A percentile compares a stretch with the other conserved stretches of the same genome.
phyloP scores from a whole-genome alignment of 2,329 filamentous ascomycete genomes.

The Boeremia lycopersici region DNA sequence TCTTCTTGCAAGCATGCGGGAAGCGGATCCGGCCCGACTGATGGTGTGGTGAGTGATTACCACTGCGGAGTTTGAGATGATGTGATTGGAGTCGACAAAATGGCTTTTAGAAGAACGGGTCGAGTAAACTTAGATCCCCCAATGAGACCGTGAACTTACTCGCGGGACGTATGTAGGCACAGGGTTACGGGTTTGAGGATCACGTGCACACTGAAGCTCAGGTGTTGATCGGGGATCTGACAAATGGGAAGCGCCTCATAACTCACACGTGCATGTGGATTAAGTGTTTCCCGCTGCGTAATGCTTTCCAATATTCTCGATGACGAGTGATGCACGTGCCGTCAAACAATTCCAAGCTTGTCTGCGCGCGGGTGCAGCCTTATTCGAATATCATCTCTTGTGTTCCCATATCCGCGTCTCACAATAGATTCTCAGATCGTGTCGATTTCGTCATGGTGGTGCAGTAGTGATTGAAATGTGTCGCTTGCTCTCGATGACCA shows the following conservation, averaged over 20 bases:
- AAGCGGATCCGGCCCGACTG: slow-evolving; percentile 15
- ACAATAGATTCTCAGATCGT: not conserved
- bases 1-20: slow-evolving; percentile 1
- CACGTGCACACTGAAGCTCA: not conserved
- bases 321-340: not conserved
- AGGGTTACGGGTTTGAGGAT: not conserved
- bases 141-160: too few species aligned
- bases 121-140: too few species aligned
- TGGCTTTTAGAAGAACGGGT: not conserved
- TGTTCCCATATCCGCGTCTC: not conserved
- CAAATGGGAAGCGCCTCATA: too few species aligned
- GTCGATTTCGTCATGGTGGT: not conserved
- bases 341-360: not conserved
- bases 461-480: too few species aligned
- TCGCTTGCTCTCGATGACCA: too few species aligned
- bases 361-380: too few species aligned
- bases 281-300: too few species aligned
- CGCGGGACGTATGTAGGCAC: too few species aligned
- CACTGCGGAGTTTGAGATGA: not conserved
- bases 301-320: not conserved
- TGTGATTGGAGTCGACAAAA: not conserved
- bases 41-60: not conserved
- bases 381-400: slow-evolving; percentile 1
- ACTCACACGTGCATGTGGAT: too few species aligned
- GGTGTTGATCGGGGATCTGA: too few species aligned